Evolutionary conservation across 2,329 filamentous ascomycete genomes (phyloP).

Genomic region (Blumeriella jaapii): DNA sequence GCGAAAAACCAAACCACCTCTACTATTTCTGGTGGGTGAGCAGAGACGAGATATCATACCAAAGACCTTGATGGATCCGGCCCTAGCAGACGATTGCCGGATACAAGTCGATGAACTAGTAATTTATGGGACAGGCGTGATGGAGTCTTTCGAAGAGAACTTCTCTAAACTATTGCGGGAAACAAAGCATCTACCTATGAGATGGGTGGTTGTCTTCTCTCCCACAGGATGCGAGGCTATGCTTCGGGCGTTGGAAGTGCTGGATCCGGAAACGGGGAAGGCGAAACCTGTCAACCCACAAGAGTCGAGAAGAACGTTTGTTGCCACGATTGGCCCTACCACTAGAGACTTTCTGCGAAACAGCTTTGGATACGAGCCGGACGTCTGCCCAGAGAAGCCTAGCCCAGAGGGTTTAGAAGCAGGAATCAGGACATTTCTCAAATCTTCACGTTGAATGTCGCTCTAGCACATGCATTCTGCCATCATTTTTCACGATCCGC

Average conservation of each 20-base stretch:
- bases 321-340: constrained; percentile 90
- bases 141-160: constrained; percentile 62
- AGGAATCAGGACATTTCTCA: constrained; percentile 40
- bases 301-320: constrained; percentile 38
- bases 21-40: constrained; percentile 86
- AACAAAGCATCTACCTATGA: constrained; percentile 31
- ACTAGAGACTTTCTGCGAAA: constrained; percentile 63
- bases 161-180: constrained; percentile 43
- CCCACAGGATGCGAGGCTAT: constrained; percentile 53
- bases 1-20: constrained; percentile 38
- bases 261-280: constrained; percentile 37
- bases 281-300: background rate
- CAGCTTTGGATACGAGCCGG: constrained; percentile 55
- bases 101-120: constrained; percentile 68
- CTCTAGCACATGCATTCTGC: too few species aligned
- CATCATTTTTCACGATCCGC: too few species aligned
- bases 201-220: constrained; percentile 70
- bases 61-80: constrained; percentile 54
- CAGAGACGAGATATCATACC: constrained; percentile 85
- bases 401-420: constrained; percentile 68
- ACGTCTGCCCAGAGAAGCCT: constrained; percentile 73
- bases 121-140: constrained; percentile 78
- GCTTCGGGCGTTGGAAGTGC: constrained; percentile 40
- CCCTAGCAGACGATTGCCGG: constrained; percentile 36
- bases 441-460: background rate